phyloP scores from a whole-genome alignment of 1,284 basidiomycete species.

The Anthracocystis panici-leucophaei region DNA sequence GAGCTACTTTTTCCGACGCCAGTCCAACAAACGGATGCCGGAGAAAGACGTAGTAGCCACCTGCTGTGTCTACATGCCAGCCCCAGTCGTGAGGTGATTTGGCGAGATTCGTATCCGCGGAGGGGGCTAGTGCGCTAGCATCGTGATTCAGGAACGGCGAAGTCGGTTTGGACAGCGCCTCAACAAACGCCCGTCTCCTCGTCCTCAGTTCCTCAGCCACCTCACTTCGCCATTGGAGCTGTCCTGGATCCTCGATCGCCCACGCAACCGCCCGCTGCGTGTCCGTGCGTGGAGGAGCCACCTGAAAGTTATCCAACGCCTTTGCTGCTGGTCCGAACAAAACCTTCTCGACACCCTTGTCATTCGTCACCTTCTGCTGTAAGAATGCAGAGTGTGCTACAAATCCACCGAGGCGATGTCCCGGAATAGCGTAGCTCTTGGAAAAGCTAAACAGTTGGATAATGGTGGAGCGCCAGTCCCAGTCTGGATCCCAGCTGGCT shows the following conservation, averaged over 20 bases:
- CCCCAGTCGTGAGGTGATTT: conserved; percentile 52
- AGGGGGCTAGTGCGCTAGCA: conserved; percentile 17
- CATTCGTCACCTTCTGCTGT: conserved; percentile 22
- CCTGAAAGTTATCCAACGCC: conserved; percentile 80
- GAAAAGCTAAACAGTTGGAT: conserved; percentile 70
- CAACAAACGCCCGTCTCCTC: conserved; percentile 76
- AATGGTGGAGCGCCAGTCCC: conserved; percentile 73
- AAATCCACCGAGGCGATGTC: conserved; percentile 83
- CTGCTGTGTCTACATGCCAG: conserved; percentile 66
- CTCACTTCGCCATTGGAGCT: conserved; percentile 72
- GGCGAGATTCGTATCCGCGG: conserved; percentile 7
- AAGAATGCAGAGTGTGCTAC: conserved; percentile 77
- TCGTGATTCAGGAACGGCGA: conserved; percentile 27
- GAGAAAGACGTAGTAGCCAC: conserved; percentile 69
- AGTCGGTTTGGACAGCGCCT: conserved; percentile 67
- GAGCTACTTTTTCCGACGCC: conserved; percentile 46
- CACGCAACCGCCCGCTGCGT: conserved; percentile 57
- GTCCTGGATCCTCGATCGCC: conserved; percentile 48
- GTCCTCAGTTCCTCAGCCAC: conserved; percentile 73
- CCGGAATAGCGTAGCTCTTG: conserved; percentile 86
- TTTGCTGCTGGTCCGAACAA: conserved; percentile 72
- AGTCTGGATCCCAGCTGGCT: conserved; percentile 21
- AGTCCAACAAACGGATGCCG: conserved; percentile 48
- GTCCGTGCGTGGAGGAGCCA: conserved; percentile 50
- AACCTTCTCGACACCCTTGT: conserved; percentile 61